Percentiles rank a stretch among this genome's conserved stretches.
Conservation (phyloP, 163 green algal species). For the Volvox carteri region DNA sequence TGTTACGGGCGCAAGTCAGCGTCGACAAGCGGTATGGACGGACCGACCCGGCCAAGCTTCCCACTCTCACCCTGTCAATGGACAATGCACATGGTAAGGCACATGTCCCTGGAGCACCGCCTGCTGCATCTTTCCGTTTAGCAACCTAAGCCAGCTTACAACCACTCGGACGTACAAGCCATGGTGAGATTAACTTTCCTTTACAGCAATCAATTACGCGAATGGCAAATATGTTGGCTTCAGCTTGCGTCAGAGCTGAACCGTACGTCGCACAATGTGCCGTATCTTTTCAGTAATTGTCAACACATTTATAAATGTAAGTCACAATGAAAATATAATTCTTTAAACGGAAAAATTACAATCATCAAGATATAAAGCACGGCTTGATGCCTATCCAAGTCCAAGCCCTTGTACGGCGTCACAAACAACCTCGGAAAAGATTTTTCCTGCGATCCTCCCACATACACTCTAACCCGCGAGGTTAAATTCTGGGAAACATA, state of each 20-base stretch:
- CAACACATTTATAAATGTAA: not conserved
- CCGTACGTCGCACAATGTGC: not conserved
- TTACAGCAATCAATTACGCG: not conserved
- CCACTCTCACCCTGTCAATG: constrained; percentile 20
- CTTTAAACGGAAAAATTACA: not conserved
- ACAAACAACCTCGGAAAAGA: too few species aligned
- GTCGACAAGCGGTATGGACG: not conserved
- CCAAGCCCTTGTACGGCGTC: too few species aligned
- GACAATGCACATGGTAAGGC: constrained; percentile 45
- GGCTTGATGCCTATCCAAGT: too few species aligned
- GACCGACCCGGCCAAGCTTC: not conserved
- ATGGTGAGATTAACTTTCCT: not conserved
- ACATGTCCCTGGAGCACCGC: constrained; percentile 15
- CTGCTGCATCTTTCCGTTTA: constrained; percentile 35
- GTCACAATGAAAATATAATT: not conserved
- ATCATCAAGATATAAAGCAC: too few species aligned
- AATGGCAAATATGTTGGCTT: too few species aligned
- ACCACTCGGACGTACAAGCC: not conserved
- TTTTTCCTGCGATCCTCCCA: too few species aligned
- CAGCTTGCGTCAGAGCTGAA: too few species aligned
- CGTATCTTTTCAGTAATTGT: not conserved
- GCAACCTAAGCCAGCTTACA: not conserved
- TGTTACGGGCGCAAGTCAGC: not conserved
- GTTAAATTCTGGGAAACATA: too few species aligned
- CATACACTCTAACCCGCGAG: too few species aligned